A percentile compares a stretch with the other conserved stretches of the same genome.
phyloP scores from a whole-genome alignment of 768 basidiomycete species.

The Amanita fuliginea region DNA sequence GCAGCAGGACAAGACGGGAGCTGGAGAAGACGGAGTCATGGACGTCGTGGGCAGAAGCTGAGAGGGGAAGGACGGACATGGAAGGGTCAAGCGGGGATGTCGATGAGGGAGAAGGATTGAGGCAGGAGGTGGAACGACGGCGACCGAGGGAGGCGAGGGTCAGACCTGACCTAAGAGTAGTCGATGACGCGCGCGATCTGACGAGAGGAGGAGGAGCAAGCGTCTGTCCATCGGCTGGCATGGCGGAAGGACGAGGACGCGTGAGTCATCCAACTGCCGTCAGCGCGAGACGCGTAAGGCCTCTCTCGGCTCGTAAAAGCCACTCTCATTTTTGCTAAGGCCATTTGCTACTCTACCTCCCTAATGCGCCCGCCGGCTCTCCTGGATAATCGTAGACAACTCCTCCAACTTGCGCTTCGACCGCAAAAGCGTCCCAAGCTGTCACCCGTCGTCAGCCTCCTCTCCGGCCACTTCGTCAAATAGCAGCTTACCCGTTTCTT shows the following conservation, averaged over 20 bases:
- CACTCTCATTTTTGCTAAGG: too few species aligned
- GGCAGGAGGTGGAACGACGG: slow-evolving; percentile 39
- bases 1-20: slow-evolving; percentile 31
- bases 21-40: slow-evolving; percentile 26
- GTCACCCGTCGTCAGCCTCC: slow-evolving; percentile 7
- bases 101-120: slow-evolving; percentile 19
- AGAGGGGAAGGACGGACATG: slow-evolving; percentile 47
- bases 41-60: slow-evolving; percentile 29
- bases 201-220: slow-evolving; percentile 21
- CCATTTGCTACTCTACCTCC: too few species aligned
- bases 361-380: slow-evolving; percentile 68
- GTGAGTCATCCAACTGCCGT: background rate
- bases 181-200: slow-evolving; percentile 47
- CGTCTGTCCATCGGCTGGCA: background rate
- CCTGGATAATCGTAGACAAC: slow-evolving; percentile 83
- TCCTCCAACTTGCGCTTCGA: slow-evolving; percentile 99
- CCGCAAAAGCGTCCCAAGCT: slow-evolving; percentile 97
- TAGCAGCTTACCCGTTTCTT: slow-evolving; percentile 85
- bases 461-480: background rate
- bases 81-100: slow-evolving; percentile 16
- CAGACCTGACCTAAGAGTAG: slow-evolving; percentile 40
- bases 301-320: too few species aligned
- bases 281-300: too few species aligned
- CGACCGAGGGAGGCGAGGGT: slow-evolving; percentile 44
- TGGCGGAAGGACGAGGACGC: background rate